Evolutionary conservation across 176 grass and related monocot genomes (phyloP), one percentile per base, ranked within the genome.

Genomic region (Aegilops sharonensis): DNA sequence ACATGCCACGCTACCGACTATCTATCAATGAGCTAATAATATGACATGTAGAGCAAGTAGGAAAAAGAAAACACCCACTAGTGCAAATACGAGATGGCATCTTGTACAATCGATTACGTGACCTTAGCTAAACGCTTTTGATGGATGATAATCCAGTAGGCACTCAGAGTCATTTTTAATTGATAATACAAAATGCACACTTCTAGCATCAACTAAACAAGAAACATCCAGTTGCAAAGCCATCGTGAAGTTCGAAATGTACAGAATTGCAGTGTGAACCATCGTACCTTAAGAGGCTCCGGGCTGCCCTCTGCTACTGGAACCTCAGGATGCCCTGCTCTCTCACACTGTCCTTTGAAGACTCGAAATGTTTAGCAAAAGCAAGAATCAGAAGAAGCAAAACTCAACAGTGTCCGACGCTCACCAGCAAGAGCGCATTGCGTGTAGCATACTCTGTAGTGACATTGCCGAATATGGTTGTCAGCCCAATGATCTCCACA

Each of bases 351-450:
- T 91, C 72, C 67, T 54, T 95, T 83, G 89, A 80, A 84, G 48
- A 68, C 3, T 47, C 5, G 11, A 27, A 39, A 39, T 11, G 10
- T 21, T 91, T 80, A 84, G 68, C 5, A 1, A 87, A 66, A 68
- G 45, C 12, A 75, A 39, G 81, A 75, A 79, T 73, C 5, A 30
- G 5, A 37, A 17, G 2, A 39, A 84, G 74, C 12, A 66, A 75
- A 40, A 40, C 15, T 29, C 20, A 75, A n/a, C 8, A 4, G 31
- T 68, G 24, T 25, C 21, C 10, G 67, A 84, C 37, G 27, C 84
- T 78, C 83, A 99, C 97, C 92, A 99, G 87, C 71, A 99, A 64
- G 63, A 99, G 81, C 1, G 97, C 94, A 66, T 99, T 99, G 83
- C 78, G 86, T 62, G 93, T 95, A 54, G 97, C 97, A 74, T 88